These are phyloP conservation scores for Lenzites betulinus DNA, from an alignment of 768 basidiomycete species.

Conservation along the genomic window DNA sequence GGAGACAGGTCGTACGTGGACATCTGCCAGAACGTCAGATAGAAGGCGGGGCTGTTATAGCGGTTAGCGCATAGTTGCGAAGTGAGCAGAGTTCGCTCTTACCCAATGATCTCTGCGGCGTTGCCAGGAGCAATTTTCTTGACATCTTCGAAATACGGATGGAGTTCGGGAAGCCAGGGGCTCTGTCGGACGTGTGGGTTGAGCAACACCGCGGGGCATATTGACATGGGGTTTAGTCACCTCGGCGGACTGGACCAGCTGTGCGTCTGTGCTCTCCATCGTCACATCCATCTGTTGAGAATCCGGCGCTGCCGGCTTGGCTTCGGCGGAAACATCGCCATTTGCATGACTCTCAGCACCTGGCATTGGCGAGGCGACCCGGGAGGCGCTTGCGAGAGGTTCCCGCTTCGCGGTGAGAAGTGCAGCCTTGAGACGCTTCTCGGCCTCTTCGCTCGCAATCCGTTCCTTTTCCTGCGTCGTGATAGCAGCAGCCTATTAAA, in stretches of 20 bases:
- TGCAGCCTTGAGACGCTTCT: constrained; percentile 80
- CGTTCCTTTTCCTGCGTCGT: constrained; percentile 69
- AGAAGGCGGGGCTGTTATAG: constrained; percentile 78
- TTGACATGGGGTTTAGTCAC: background rate
- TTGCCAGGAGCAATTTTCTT: constrained; percentile 68
- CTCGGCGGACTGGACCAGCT: constrained; percentile 5
- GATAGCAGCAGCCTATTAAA: constrained; percentile 57
- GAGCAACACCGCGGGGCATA: background rate
- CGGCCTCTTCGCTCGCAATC: constrained; percentile 70
- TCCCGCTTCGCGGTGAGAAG: constrained; percentile 72
- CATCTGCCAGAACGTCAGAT: constrained; percentile 95
- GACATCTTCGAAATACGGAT: constrained; percentile 73
- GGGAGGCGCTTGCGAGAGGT: constrained; percentile 54
- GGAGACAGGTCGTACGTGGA: constrained; percentile 87
- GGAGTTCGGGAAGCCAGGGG: constrained; percentile 81
- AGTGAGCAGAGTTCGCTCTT: constrained; percentile 32
- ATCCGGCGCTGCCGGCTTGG: constrained; percentile 20
- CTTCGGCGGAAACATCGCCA: constrained; percentile 30
- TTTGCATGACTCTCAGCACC: constrained; percentile 24
- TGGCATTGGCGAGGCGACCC: constrained; percentile 62
- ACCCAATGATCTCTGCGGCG: constrained; percentile 73
- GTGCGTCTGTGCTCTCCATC: constrained; percentile 12
- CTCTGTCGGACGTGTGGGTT: constrained; percentile 42
- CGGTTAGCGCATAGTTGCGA: constrained; percentile 9
- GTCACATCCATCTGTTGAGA: constrained; percentile 26